These are phyloP conservation scores for Zygoascus sp. DNA, from an alignment of 1,139 yeast species.

Conservation along the genomic window DNA sequence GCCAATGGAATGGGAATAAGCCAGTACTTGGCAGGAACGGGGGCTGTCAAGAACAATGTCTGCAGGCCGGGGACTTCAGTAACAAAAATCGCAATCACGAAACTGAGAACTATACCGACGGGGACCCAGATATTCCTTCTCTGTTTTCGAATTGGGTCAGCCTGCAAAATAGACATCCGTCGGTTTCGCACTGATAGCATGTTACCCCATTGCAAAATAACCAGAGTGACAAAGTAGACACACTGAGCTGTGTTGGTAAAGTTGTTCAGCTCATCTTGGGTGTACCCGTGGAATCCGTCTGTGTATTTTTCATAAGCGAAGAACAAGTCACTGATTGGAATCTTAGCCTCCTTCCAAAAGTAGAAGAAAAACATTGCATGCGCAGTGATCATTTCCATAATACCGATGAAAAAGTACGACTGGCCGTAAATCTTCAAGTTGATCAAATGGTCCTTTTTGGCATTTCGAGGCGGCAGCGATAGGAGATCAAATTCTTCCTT, in stretches of 20 bases:
- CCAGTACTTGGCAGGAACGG: conserved; percentile 46
- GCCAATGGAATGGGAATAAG: conserved; percentile 49
- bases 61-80: conserved; percentile 47
- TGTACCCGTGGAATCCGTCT: conserved; percentile 28
- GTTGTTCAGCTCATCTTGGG: conserved; percentile 25
- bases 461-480: conserved; percentile 42
- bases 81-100: conserved; percentile 44
- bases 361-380: conserved; percentile 44
- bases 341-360: conserved; percentile 38
- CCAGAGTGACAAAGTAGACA: conserved; percentile 48
- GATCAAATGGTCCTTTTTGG: conserved; percentile 44
- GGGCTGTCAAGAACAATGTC: conserved; percentile 37
- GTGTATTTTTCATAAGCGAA: conserved; percentile 41
- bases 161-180: conserved; percentile 42
- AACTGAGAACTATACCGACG: conserved; percentile 39
- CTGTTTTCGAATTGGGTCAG: conserved; percentile 37
- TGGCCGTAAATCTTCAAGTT: conserved; percentile 42
- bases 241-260: conserved; percentile 41
- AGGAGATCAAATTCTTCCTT: conserved; percentile 44
- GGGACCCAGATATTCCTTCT: conserved; percentile 34
- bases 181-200: conserved; percentile 47
- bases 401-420: conserved; percentile 45
- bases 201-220: conserved; percentile 49
- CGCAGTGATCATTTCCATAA: conserved; percentile 42
- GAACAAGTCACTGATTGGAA: conserved; percentile 38